A percentile compares a stretch with the other conserved stretches of the same genome.
Conservation (phyloP, 441 rosid species). For the Pelargonium citronellum region DNA sequence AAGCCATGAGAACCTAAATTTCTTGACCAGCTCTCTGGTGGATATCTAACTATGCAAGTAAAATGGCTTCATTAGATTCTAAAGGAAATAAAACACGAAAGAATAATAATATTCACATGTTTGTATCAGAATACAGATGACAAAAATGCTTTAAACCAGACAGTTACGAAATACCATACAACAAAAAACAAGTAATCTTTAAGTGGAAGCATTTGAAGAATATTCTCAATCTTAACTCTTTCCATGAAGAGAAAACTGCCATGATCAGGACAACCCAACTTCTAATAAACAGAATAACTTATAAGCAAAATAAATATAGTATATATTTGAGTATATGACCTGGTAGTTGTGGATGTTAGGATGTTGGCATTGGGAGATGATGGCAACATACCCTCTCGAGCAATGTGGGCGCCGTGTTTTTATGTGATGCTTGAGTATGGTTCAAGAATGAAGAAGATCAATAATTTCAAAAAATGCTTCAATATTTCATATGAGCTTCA, state of each 20-base stretch:
- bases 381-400: background rate
- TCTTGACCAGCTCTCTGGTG: background rate
- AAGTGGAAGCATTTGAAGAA: background rate
- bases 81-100: background rate
- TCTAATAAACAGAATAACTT: background rate
- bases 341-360: background rate
- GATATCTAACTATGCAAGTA: background rate
- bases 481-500: background rate
- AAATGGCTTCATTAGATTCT: background rate
- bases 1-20: background rate
- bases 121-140: background rate
- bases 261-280: background rate
- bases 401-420: background rate
- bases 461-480: background rate
- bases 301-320: background rate
- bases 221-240: background rate
- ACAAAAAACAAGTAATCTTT: background rate
- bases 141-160: background rate
- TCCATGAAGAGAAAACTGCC: background rate
- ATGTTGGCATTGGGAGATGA: background rate
- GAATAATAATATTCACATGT: background rate
- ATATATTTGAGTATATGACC: constrained; percentile 4
- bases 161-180: background rate
- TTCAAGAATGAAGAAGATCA: background rate
- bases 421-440: background rate